Percentiles rank a stretch among this genome's conserved stretches.
These are phyloP conservation scores for Epichloe brachyelytri DNA, from an alignment of 2,329 filamentous ascomycete genomes.

Conservation along the genomic window DNA sequence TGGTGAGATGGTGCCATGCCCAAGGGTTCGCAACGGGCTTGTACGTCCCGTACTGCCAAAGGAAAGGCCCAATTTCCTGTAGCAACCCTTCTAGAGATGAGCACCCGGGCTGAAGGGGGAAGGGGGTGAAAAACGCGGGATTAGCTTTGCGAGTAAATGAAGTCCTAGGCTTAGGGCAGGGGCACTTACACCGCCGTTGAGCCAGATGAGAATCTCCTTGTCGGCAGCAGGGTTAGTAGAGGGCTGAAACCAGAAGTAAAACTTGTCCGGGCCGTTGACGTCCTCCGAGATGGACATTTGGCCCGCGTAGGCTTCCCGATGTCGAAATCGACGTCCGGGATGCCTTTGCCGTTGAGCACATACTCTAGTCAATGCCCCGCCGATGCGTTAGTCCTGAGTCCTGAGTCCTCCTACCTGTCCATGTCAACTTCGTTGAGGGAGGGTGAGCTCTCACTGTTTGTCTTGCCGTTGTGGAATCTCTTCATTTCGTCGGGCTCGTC, in stretches of 20 bases:
- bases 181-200: slow-evolving; percentile 36
- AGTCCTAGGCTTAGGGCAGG: not conserved
- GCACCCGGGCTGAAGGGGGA: slow-evolving; percentile 29
- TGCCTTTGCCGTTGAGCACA: slow-evolving; percentile 43
- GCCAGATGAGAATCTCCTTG: slow-evolving; percentile 51
- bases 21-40: slow-evolving; percentile 54
- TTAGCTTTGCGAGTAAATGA: not conserved
- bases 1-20: slow-evolving; percentile 39
- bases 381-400: no score
- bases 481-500: not conserved
- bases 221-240: slow-evolving; percentile 28
- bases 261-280: slow-evolving; percentile 23
- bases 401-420: no score
- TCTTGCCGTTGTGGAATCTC: slow-evolving; percentile 5
- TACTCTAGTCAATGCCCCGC: slow-evolving; percentile 27
- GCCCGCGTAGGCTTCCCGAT: slow-evolving; percentile 46
- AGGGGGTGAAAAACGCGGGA: no score
- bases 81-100: slow-evolving; percentile 54
- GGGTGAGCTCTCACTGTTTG: slow-evolving; percentile 2
- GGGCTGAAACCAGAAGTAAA: slow-evolving; percentile 43
- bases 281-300: slow-evolving; percentile 38
- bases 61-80: slow-evolving; percentile 64
- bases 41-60: slow-evolving; percentile 58
- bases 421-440: not conserved
- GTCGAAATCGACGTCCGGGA: slow-evolving; percentile 54